A percentile compares a stretch with the other conserved stretches of the same genome.
Evolutionary conservation across 345 rosid species (phyloP).

Genomic region (Kernera saxatilis): DNA sequence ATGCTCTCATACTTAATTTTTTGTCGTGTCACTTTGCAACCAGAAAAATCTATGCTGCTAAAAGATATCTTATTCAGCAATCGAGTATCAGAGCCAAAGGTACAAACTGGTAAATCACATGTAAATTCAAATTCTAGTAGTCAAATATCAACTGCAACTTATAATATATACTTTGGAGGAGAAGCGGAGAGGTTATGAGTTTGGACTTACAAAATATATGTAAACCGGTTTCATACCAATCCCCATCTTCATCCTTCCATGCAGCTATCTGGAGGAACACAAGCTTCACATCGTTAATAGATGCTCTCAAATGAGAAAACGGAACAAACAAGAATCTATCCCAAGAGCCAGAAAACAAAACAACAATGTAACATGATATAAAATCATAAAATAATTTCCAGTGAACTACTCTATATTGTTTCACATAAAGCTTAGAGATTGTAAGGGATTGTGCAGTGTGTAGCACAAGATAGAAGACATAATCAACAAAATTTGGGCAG

Average conservation of each 20-base stretch:
- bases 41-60: background rate
- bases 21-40: background rate
- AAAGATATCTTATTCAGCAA: background rate
- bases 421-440: background rate
- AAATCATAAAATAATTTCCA: background rate
- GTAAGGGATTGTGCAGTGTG: background rate
- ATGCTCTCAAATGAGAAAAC: background rate
- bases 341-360: background rate
- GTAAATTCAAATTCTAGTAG: background rate
- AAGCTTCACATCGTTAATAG: background rate
- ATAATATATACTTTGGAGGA: background rate
- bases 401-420: background rate
- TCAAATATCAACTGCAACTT: background rate
- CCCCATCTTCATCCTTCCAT: constrained; percentile 92
- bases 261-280: constrained; percentile 64
- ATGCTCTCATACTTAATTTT: background rate
- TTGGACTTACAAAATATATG: constrained; percentile 87
- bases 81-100: background rate
- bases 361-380: background rate
- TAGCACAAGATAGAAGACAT: background rate
- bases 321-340: background rate
- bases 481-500: background rate
- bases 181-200: background rate
- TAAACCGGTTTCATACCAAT: constrained; percentile 92
- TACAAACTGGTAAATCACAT: background rate